Evolutionary conservation across 2,329 filamentous ascomycete genomes (phyloP).

Genomic region (Ceratocystiopsis sp.): DNA sequence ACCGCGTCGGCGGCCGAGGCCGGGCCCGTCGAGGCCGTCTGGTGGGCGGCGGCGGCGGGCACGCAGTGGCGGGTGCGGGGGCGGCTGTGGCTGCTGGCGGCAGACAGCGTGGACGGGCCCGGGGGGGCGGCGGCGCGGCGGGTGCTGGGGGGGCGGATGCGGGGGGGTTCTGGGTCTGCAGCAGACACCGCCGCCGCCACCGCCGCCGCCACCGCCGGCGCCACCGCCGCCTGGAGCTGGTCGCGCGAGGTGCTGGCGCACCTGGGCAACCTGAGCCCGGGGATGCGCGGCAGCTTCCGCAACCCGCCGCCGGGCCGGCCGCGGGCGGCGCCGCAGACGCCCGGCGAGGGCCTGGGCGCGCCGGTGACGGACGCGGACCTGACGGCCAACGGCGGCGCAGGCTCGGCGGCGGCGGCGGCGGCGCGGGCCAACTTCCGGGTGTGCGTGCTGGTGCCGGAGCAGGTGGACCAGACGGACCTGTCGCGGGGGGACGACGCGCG

Average conservation of each 20-base stretch:
- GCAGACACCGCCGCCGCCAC: constrained; percentile 11
- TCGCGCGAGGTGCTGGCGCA: constrained; percentile 62
- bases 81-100: constrained; percentile 54
- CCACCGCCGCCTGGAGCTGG: constrained; percentile 50
- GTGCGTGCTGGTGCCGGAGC: constrained; percentile 61
- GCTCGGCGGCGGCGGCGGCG: constrained; percentile 36
- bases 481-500: constrained; percentile 44
- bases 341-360: constrained; percentile 30
- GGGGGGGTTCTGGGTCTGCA: constrained; percentile 15
- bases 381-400: too few species aligned
- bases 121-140: constrained; percentile 54
- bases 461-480: constrained; percentile 60
- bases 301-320: constrained; percentile 52
- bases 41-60: constrained; percentile 54
- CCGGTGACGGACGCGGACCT: constrained; percentile 51
- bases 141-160: constrained; percentile 39
- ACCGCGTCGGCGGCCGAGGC: constrained; percentile 28
- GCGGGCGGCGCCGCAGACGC: constrained; percentile 25
- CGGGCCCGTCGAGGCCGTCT: constrained; percentile 60
- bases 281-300: constrained; percentile 62
- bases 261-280: constrained; percentile 76
- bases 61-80: constrained; percentile 81
- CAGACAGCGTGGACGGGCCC: constrained; percentile 36
- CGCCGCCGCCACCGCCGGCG: background rate
- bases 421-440: constrained; percentile 67